phyloP scores from a whole-genome alignment of 441 rosid species.

The Viola pubescens region DNA sequence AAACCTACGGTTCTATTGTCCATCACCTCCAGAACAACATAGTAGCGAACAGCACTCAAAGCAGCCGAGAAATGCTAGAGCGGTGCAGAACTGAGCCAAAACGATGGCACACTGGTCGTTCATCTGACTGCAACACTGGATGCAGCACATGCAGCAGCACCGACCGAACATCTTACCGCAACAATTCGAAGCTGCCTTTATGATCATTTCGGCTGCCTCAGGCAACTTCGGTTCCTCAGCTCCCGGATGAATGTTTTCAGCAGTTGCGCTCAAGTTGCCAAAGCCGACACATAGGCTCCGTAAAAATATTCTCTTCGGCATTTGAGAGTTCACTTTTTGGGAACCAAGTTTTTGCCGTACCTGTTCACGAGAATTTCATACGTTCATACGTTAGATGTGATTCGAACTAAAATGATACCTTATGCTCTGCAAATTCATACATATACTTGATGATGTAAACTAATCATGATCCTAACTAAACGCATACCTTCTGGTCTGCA shows the following conservation, averaged over 20 bases:
- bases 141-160: constrained; percentile 87
- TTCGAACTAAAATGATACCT: no score
- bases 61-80: constrained; percentile 76
- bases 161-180: constrained; percentile 37
- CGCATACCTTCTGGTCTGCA: constrained; percentile 29
- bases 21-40: constrained; percentile 56
- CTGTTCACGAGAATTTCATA: constrained; percentile 27
- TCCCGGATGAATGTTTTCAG: constrained; percentile 55
- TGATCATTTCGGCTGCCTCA: constrained; percentile 62
- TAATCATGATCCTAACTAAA: background rate
- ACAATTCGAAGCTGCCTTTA: constrained; percentile 78
- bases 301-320: constrained; percentile 34
- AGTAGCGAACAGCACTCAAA: constrained; percentile 65
- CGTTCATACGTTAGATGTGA: no score
- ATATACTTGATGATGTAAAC: no score
- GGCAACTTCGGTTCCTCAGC: constrained; percentile 42
- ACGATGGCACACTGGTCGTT: constrained; percentile 52
- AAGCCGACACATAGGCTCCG: constrained; percentile 54
- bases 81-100: constrained; percentile 59
- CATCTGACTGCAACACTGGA: constrained; percentile 62
- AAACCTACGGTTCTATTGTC: constrained; percentile 12
- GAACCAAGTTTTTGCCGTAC: constrained; percentile 25
- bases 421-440: no score
- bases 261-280: constrained; percentile 63
- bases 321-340: constrained; percentile 23